Evolutionary conservation across 768 basidiomycete genomes (phyloP).

Genomic region (Vararia minispora): DNA sequence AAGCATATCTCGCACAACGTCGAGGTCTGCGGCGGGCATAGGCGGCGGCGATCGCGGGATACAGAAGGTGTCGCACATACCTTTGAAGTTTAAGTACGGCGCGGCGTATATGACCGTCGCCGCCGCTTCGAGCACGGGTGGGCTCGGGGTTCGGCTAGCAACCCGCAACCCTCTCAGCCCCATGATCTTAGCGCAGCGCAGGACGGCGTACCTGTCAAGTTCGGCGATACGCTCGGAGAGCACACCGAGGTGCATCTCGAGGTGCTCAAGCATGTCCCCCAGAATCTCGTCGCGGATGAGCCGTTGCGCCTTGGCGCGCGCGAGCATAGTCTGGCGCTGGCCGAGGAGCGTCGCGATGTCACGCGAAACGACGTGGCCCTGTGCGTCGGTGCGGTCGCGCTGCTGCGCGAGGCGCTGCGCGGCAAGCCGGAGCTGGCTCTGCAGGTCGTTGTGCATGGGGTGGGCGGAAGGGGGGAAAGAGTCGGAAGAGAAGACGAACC

Average conservation of each 20-base stretch:
- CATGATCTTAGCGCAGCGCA: background rate
- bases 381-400: constrained; percentile 58
- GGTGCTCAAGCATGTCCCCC: constrained; percentile 48
- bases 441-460: constrained; percentile 4
- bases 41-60: background rate
- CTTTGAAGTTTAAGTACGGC: constrained; percentile 45
- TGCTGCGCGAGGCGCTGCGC: constrained; percentile 58
- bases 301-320: constrained; percentile 63
- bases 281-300: constrained; percentile 51
- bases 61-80: constrained; percentile 21
- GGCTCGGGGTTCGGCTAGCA: constrained; percentile 32
- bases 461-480: background rate
- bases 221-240: constrained; percentile 48
- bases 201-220: constrained; percentile 36
- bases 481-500: constrained; percentile 13
- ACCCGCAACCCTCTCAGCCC: background rate
- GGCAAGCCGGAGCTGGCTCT: constrained; percentile 55
- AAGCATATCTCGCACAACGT: constrained; percentile 41
- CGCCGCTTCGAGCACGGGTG: constrained; percentile 50
- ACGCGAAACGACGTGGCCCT: constrained; percentile 46
- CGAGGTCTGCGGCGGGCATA: constrained; percentile 36
- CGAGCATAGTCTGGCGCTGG: constrained; percentile 48
- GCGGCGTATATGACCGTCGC: constrained; percentile 58
- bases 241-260: constrained; percentile 59
- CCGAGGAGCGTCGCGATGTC: constrained; percentile 60